Conservation (phyloP, 2,329 filamentous ascomycete species). For the Xylaria sp. region DNA sequence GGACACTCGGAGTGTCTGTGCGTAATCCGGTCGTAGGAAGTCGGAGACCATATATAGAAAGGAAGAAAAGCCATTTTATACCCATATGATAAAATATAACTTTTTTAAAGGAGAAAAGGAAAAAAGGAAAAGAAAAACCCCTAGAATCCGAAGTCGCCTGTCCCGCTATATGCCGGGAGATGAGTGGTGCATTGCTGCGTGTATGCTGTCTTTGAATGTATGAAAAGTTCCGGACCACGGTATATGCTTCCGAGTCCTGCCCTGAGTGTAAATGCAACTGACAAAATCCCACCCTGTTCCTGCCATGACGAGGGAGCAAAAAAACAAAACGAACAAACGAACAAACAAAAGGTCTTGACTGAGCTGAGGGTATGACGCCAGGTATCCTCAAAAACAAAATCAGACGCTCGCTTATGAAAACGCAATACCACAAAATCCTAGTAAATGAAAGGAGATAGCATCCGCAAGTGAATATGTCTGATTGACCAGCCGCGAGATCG, state of each 20-base stretch:
- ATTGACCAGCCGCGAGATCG: constrained; percentile 26
- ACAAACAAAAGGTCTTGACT: constrained; percentile 36
- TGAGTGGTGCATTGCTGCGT: constrained; percentile 58
- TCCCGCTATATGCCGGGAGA: constrained; percentile 45
- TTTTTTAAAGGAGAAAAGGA: constrained; percentile 26
- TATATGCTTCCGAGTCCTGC: constrained; percentile 41
- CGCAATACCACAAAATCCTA: constrained; percentile 26
- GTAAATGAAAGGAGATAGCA: constrained; percentile 28
- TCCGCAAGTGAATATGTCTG: constrained; percentile 22
- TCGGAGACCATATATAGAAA: constrained; percentile 39
- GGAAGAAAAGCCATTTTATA: constrained; percentile 35
- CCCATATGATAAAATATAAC: constrained; percentile 31
- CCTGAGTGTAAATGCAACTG: constrained; percentile 50
- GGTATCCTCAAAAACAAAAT: constrained; percentile 25
- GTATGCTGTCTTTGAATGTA: constrained; percentile 48
- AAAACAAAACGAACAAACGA: constrained; percentile 23
- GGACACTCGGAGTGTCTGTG: not conserved
- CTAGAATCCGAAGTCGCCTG: constrained; percentile 34
- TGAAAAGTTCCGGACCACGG: constrained; percentile 38
- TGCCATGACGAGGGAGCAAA: constrained; percentile 49
- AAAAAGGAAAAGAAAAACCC: not conserved
- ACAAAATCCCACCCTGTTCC: constrained; percentile 47
- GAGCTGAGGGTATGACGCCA: constrained; percentile 43
- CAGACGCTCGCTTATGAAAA: constrained; percentile 36
- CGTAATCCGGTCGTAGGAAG: constrained; percentile 26